phyloP scores from a whole-genome alignment of 371 early-diverging fungal genomes.

The Lichtheimia ramosa region DNA sequence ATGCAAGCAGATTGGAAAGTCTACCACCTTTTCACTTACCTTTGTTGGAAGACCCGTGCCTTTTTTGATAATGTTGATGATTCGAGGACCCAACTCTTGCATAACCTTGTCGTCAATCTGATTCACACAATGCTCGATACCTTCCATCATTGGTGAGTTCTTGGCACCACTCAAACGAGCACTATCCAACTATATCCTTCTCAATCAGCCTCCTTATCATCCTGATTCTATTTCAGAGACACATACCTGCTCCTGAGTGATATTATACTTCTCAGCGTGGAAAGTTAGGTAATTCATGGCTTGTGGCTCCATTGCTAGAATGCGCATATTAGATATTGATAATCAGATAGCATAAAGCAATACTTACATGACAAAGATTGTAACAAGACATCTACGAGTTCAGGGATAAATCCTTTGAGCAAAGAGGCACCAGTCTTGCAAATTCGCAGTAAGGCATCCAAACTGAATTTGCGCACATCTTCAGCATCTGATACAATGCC shows the following conservation, averaged over 20 bases:
- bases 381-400: slow-evolving; percentile 71
- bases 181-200: slow-evolving; percentile 57
- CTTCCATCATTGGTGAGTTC: slow-evolving; percentile 84
- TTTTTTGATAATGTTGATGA: slow-evolving; percentile 74
- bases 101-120: slow-evolving; percentile 75
- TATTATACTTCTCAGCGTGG: slow-evolving; percentile 84
- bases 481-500: slow-evolving; percentile 86
- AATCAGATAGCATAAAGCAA: background rate
- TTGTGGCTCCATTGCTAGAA: slow-evolving; percentile 53
- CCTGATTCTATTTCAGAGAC: too few relatives aligned
- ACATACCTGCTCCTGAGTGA: slow-evolving; percentile 77
- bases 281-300: slow-evolving; percentile 85
- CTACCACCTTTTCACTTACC: slow-evolving; percentile 38
- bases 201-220: too few relatives aligned
- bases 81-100: slow-evolving; percentile 62
- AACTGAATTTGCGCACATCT: slow-evolving; percentile 84
- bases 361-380: slow-evolving; percentile 77
- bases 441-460: slow-evolving; percentile 80
- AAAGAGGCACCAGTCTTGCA: slow-evolving; percentile 75
- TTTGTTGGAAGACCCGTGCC: slow-evolving; percentile 90
- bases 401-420: slow-evolving; percentile 73
- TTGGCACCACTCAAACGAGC: slow-evolving; percentile 71
- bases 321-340: background rate
- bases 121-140: slow-evolving; percentile 75
- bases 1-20: too few relatives aligned